Percentiles rank a stretch among this genome's conserved stretches.
Conservation (phyloP, 23 red algal genomes). For the Pyropia yezoensis region DNA sequence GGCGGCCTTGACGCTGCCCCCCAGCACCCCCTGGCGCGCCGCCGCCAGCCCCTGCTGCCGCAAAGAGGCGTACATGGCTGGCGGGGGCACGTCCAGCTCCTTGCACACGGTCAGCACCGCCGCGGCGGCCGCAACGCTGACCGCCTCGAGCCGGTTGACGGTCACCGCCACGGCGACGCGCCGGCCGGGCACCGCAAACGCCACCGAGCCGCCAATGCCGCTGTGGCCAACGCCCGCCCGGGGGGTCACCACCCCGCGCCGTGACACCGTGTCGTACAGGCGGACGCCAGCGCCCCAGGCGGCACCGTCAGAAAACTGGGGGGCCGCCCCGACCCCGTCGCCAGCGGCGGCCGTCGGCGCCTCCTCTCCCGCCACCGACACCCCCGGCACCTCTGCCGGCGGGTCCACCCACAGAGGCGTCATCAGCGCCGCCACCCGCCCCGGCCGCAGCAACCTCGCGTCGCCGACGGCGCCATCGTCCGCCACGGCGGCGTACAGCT, state of each 20-base stretch:
- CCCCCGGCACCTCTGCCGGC: too few species aligned
- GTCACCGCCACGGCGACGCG: conserved; percentile 60
- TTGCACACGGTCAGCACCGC: conserved; percentile 18
- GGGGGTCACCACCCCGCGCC: conserved; percentile 3
- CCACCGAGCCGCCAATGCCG: conserved; percentile 71
- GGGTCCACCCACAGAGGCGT: neutral
- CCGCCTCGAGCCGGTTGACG: conserved; percentile 48
- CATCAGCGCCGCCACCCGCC: conserved; percentile 13
- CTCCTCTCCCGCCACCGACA: too few species aligned
- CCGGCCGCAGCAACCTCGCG: conserved; percentile 2
- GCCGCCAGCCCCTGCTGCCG: too few species aligned
- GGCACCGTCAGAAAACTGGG: neutral
- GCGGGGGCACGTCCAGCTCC: conserved; percentile 21
- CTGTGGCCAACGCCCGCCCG: conserved; percentile 38
- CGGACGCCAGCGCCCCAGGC: conserved; percentile 31
- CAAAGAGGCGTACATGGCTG: neutral
- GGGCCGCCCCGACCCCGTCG: too few species aligned
- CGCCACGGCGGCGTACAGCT: conserved; percentile 29
- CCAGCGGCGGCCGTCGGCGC: too few species aligned
- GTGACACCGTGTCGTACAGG: conserved; percentile 20
- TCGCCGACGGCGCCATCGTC: conserved; percentile 31
- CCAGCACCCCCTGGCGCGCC: too few species aligned
- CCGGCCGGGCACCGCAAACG: conserved; percentile 49
- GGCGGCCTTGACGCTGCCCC: too few species aligned
- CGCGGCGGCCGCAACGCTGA: conserved; percentile 18